phyloP scores from a whole-genome alignment of 2,329 filamentous ascomycete genomes.

The Hirsutella minnesotensis region DNA sequence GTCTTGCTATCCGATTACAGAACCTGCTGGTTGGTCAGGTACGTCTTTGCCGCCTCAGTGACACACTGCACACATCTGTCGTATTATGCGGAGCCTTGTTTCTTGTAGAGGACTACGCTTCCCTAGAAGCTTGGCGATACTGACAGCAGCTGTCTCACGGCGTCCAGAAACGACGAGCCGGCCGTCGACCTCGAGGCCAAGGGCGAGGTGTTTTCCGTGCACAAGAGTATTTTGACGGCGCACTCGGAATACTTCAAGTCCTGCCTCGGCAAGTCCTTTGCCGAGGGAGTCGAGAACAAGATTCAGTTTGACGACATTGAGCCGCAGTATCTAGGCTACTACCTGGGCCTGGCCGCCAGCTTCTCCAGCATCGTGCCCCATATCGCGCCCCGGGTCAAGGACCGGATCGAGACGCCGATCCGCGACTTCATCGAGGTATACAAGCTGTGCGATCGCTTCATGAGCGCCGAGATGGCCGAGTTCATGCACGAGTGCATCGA shows the following conservation, averaged over 20 bases:
- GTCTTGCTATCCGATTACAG: conserved; percentile 18
- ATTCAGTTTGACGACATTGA: conserved; percentile 21
- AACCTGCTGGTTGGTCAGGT: conserved; percentile 23
- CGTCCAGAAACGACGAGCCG: conserved; percentile 15
- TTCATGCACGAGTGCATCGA: conserved; percentile 19
- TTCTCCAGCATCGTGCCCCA: conserved; percentile 21
- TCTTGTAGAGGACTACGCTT: too few species aligned
- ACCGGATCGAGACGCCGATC: conserved; percentile 12
- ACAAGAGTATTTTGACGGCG: conserved; percentile 16
- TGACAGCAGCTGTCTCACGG: background rate
- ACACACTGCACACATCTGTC: background rate
- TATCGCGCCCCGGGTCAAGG: conserved; percentile 7
- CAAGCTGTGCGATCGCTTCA: conserved; percentile 24
- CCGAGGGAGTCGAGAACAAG: conserved; percentile 14
- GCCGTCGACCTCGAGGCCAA: conserved; percentile 16
- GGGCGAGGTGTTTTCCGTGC: conserved; percentile 17
- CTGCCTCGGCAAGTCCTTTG: conserved; percentile 15
- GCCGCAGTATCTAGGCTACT: conserved; percentile 19
- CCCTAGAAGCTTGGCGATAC: too few species aligned
- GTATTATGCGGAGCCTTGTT: background rate
- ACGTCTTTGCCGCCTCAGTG: background rate
- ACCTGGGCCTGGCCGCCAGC: conserved; percentile 22
- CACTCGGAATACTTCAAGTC: conserved; percentile 22
- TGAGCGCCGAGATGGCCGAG: conserved; percentile 16
- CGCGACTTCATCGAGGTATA: conserved; percentile 22